A percentile compares a stretch with the other conserved stretches of the same genome.
Conservation (phyloP, 768 basidiomycete species). For the Xerocomellus chrysenteron region DNA sequence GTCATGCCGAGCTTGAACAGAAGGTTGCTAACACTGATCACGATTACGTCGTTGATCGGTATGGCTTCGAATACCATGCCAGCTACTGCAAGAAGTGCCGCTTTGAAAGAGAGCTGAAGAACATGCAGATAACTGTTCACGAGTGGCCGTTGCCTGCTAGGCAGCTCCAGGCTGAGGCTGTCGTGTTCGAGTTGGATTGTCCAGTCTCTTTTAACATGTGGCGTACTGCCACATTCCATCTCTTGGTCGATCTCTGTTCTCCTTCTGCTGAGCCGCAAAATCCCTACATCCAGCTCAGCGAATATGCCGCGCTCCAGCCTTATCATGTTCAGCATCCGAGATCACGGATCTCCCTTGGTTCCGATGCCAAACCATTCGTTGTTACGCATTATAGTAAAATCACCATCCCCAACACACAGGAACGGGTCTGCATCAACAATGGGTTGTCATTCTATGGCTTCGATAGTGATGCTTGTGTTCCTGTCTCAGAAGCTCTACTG, state of each 20-base stretch:
- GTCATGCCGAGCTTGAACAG: constrained; percentile 17
- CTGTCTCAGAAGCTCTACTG: constrained; percentile 15
- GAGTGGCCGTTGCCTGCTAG: constrained; percentile 48
- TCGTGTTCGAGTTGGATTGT: constrained; percentile 43
- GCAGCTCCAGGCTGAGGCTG: constrained; percentile 19
- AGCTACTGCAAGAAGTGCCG: constrained; percentile 32
- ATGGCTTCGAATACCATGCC: neutral
- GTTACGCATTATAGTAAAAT: constrained; percentile 12
- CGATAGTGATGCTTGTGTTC: constrained; percentile 19
- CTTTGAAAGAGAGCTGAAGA: constrained; percentile 14
- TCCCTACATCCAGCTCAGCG: constrained; percentile 14
- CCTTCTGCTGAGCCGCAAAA: neutral
- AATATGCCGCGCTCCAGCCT: constrained; percentile 7
- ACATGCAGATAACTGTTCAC: constrained; percentile 35
- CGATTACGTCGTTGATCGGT: neutral
- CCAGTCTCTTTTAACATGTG: constrained; percentile 43
- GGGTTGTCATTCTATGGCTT: constrained; percentile 34
- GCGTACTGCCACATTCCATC: constrained; percentile 40
- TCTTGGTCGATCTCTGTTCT: constrained; percentile 38
- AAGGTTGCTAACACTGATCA: constrained; percentile 10
- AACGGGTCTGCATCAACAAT: constrained; percentile 34
- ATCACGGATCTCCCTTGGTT: constrained; percentile 22
- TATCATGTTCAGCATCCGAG: constrained; percentile 15
- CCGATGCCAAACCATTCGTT: constrained; percentile 19
- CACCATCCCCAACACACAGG: constrained; percentile 12